Percentiles rank a stretch among this genome's conserved stretches.
Conservation (phyloP, 805 yeast species). For the Yarrowia sp. region DNA sequence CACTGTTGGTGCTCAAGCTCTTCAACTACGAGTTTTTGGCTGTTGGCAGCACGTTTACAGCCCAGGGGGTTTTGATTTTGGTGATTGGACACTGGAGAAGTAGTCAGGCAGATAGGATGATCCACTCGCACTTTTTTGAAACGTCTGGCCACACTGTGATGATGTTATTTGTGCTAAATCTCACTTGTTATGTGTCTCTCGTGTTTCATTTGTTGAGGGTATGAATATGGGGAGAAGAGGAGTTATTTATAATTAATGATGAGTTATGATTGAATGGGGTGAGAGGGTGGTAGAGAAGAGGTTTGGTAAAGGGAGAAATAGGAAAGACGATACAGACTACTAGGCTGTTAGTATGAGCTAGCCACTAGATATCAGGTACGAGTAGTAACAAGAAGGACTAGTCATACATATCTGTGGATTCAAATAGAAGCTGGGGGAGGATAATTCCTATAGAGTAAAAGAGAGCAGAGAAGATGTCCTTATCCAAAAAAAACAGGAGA, state of each 20-base stretch:
- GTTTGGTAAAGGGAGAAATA: too few relatives aligned
- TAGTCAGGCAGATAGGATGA: neutral
- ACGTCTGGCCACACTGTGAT: neutral
- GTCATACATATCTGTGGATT: too few relatives aligned
- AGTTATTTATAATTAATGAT: neutral
- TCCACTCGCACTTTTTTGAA: neutral
- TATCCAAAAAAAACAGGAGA: too few relatives aligned
- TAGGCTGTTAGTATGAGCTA: too few relatives aligned
- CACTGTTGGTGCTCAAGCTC: constrained; percentile 60
- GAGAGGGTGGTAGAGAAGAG: too few relatives aligned
- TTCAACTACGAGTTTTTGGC: constrained; percentile 62
- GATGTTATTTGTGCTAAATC: neutral
- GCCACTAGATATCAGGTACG: too few relatives aligned
- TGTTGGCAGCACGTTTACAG: constrained; percentile 61
- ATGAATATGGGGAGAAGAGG: neutral
- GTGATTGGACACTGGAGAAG: neutral
- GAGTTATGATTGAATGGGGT: too few relatives aligned
- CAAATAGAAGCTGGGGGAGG: too few relatives aligned
- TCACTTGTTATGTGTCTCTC: neutral
- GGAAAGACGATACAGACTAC: too few relatives aligned
- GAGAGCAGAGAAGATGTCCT: too few relatives aligned
- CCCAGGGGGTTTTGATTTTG: constrained; percentile 47
- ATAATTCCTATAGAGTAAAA: too few relatives aligned
- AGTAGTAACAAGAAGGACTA: too few relatives aligned
- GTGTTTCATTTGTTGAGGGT: neutral